phyloP scores from a whole-genome alignment of 805 yeast species.

The Candida insectorum region DNA sequence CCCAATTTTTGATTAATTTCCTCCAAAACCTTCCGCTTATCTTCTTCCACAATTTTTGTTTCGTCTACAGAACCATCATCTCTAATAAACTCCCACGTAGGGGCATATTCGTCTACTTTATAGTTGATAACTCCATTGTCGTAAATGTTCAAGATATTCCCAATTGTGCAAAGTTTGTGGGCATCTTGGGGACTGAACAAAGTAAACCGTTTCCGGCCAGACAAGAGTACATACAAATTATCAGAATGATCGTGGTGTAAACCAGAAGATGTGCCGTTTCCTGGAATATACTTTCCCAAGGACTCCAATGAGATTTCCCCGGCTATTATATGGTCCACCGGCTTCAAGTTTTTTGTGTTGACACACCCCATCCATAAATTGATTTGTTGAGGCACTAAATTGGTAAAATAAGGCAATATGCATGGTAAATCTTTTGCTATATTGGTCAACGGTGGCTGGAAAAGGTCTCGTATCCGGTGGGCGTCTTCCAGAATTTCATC shows the following conservation, averaged over 20 bases:
- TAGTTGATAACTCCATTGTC: slow-evolving; percentile 70
- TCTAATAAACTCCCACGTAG: slow-evolving; percentile 58
- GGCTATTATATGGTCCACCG: not conserved
- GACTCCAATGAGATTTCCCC: slow-evolving; percentile 10
- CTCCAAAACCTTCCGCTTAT: slow-evolving; percentile 3
- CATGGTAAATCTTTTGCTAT: slow-evolving; percentile 28
- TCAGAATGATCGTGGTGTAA: slow-evolving; percentile 82
- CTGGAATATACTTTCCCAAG: slow-evolving; percentile 46
- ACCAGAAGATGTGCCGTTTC: slow-evolving; percentile 64
- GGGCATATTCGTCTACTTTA: slow-evolving; percentile 48
- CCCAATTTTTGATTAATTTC: slow-evolving; percentile 14
- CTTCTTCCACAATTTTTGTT: slow-evolving; percentile 30
- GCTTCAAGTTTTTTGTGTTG: slow-evolving; percentile 3
- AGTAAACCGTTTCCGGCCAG: slow-evolving; percentile 66
- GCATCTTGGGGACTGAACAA: slow-evolving; percentile 65
- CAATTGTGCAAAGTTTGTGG: slow-evolving; percentile 57
- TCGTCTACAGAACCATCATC: slow-evolving; percentile 60
- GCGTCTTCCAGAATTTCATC: slow-evolving; percentile 16
- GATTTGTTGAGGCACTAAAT: slow-evolving; percentile 62
- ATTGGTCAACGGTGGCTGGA: slow-evolving; percentile 61
- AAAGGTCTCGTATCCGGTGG: slow-evolving; percentile 42
- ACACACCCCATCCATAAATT: slow-evolving; percentile 68
- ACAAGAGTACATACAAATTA: slow-evolving; percentile 59
- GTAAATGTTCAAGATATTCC: slow-evolving; percentile 50
- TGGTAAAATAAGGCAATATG: slow-evolving; percentile 38